A percentile compares a stretch with the other conserved stretches of the same genome.
phyloP scores from a whole-genome alignment of 352 stramenopile genomes.

The Globisporangium nodosum region DNA sequence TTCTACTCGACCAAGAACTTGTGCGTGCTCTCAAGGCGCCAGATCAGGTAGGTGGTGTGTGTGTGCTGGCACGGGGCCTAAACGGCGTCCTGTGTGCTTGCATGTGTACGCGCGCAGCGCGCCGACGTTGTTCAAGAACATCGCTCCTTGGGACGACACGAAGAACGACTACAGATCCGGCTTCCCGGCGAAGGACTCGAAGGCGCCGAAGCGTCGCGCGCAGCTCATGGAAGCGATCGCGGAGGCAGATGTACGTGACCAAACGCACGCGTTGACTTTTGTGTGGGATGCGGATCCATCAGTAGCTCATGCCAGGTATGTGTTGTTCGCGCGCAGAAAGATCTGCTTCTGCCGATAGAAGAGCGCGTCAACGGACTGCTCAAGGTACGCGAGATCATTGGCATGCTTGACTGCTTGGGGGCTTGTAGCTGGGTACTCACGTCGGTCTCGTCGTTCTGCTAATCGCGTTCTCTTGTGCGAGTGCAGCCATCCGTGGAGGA shows the following conservation, averaged over 20 bases:
- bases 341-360: slow-evolving; percentile 42
- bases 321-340: slow-evolving; percentile 32
- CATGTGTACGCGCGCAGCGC: slow-evolving; percentile 21
- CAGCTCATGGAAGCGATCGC: slow-evolving; percentile 67
- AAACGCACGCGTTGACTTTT: no score
- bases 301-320: background rate
- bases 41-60: no score
- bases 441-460: background rate
- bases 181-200: slow-evolving; percentile 58
- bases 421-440: background rate
- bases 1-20: slow-evolving; percentile 80
- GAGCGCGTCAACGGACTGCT: slow-evolving; percentile 51
- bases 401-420: background rate
- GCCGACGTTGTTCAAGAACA: slow-evolving; percentile 49
- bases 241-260: slow-evolving; percentile 46
- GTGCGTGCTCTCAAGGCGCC: slow-evolving; percentile 18
- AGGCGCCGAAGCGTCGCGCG: slow-evolving; percentile 62
- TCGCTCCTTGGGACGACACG: slow-evolving; percentile 67
- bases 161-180: slow-evolving; percentile 65
- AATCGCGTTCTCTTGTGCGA: background rate
- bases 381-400: slow-evolving; percentile 20
- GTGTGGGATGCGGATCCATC: background rate
- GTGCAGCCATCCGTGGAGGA: slow-evolving; percentile 9
- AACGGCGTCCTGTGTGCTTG: background rate
- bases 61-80: no score